These are phyloP conservation scores for Punctularia strigosozonata DNA, from an alignment of 768 basidiomycete species.

Conservation along the genomic window DNA sequence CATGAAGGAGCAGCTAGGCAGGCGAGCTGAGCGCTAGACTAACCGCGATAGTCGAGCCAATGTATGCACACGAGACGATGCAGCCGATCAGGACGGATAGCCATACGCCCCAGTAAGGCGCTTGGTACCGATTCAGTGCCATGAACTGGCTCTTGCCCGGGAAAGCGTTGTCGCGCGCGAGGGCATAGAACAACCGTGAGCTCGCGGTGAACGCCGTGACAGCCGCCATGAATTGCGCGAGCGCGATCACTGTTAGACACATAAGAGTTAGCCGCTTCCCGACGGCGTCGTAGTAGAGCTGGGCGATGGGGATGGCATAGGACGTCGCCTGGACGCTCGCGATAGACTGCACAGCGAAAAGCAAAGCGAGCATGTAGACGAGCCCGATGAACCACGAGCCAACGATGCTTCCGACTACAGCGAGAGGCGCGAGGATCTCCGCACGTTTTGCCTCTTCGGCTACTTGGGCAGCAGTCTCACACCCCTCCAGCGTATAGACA, in stretches of 20 bases:
- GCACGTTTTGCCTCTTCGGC: slow-evolving; percentile 48
- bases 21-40: slow-evolving; percentile 9
- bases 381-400: slow-evolving; percentile 48
- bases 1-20: slow-evolving; percentile 31
- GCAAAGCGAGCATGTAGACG: slow-evolving; percentile 44
- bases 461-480: slow-evolving; percentile 53
- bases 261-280: slow-evolving; percentile 32
- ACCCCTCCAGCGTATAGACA: slow-evolving; percentile 50
- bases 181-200: slow-evolving; percentile 43
- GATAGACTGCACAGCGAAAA: slow-evolving; percentile 46
- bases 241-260: slow-evolving; percentile 35
- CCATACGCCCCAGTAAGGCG: slow-evolving; percentile 43
- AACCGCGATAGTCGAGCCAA: slow-evolving; percentile 43
- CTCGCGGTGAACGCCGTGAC: slow-evolving; percentile 49
- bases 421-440: slow-evolving; percentile 43
- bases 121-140: slow-evolving; percentile 39
- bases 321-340: slow-evolving; percentile 33
- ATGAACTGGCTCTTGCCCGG: slow-evolving; percentile 27
- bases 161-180: slow-evolving; percentile 42
- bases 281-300: slow-evolving; percentile 28
- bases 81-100: slow-evolving; percentile 40
- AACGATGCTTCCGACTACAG: slow-evolving; percentile 42
- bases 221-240: slow-evolving; percentile 37
- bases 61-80: slow-evolving; percentile 44
- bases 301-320: slow-evolving; percentile 45